Base-by-base conservation (phyloP, 441 rosid species). In the Metrosideros polymorpha region DNA sequence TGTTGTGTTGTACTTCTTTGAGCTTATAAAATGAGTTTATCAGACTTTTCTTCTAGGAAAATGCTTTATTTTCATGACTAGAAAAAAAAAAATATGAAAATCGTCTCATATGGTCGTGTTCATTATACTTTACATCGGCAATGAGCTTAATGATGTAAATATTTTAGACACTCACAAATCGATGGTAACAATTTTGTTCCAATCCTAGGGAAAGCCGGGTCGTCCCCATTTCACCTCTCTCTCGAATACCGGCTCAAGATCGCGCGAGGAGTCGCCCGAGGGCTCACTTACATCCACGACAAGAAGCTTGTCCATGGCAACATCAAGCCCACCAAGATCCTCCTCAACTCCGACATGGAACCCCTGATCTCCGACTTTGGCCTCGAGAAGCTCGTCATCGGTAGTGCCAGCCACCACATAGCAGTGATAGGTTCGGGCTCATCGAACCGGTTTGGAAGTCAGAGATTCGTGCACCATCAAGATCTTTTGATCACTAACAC, bases 291-390 rank as follows among this genome's bases (percentile, higher is more conserved):
- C 90, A 88, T 95, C 82, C 98, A 97, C 47, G 96, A 95, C 24
- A 95, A 94, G 92, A 97, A 95, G 87, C 92, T 92, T 9, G 95
- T 92, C 17, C 99, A 97, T 82, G 98, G 95, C 86, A 94, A 93
- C 84, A 88, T 97, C 82, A 95, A 94, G 86, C 96, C 98, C 3
- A 92, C 85, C 88, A 97, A 93, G 89, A 95, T 97, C 86, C 92
- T 96, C 35, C 90, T 97, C 15, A 92, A 88, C 91, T 75, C 89
- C 1, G 92, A 94, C 35, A 91, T 92, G 93, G 98, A 94, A 27
- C 96, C 98, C 1, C 19, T 93, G 3, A 93, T 97, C 61, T 87
- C 92, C 12, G 97, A 95, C 87, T 86, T 95, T 14, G 97, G 98
- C 32, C 91, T 95, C 1, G 89, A 94, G 61, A 92, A 91, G 4